phyloP scores from a whole-genome alignment of 768 basidiomycete species.

The Rhodotorula diobovata region DNA sequence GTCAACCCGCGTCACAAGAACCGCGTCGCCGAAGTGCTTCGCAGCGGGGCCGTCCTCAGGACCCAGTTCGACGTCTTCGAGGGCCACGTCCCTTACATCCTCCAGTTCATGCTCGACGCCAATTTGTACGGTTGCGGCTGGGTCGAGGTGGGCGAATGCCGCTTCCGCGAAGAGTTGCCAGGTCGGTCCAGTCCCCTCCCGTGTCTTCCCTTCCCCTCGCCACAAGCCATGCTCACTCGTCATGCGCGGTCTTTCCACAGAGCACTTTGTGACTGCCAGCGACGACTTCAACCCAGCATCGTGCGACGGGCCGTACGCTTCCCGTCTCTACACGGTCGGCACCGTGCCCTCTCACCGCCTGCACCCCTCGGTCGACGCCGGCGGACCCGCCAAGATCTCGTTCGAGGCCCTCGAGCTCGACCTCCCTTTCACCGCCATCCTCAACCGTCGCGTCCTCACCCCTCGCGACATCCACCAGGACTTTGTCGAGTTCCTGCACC shows the following conservation, averaged over 20 bases:
- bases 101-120: constrained; percentile 93
- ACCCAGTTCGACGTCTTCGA: constrained; percentile 58
- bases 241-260: not conserved
- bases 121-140: constrained; percentile 91
- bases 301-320: constrained; percentile 12
- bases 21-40: constrained; percentile 69
- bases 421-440: constrained; percentile 69
- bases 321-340: constrained; percentile 43
- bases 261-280: not conserved
- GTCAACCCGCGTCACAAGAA: constrained; percentile 65
- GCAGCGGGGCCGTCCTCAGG: constrained; percentile 75
- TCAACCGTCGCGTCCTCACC: constrained; percentile 67
- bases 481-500: constrained; percentile 58
- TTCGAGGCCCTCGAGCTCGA: constrained; percentile 69
- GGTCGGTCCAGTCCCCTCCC: constrained; percentile 41
- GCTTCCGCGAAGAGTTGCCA: constrained; percentile 49
- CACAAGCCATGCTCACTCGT: not conserved
- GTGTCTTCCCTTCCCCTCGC: constrained; percentile 1
- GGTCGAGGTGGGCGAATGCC: constrained; percentile 63
- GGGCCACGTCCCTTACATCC: constrained; percentile 76
- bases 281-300: constrained; percentile 25
- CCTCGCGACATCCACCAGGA: constrained; percentile 67
- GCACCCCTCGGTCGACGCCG: constrained; percentile 38
- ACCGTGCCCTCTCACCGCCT: constrained; percentile 43
- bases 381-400: constrained; percentile 46